phyloP scores from a whole-genome alignment of 2,329 filamentous ascomycete species.

The Lecanoromycetidae sp. region DNA sequence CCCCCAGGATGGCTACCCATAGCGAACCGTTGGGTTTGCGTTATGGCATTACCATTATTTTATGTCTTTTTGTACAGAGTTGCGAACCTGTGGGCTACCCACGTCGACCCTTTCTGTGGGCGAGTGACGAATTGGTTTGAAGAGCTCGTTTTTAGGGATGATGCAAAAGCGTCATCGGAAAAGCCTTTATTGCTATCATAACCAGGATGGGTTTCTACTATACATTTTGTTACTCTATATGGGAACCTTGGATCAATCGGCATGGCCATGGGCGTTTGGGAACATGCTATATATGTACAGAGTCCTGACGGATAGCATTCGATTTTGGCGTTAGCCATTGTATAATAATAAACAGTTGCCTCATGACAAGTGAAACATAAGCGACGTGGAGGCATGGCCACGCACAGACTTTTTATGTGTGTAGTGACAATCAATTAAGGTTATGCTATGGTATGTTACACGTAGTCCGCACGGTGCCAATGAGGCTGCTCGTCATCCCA shows the following conservation, averaged over 20 bases:
- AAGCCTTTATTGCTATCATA: slow-evolving; percentile 13
- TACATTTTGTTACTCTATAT: not conserved
- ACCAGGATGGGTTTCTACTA: not conserved
- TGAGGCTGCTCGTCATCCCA: too few relatives aligned
- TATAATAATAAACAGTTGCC: not conserved
- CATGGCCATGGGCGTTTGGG: not conserved
- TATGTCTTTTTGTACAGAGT: slow-evolving; percentile 2
- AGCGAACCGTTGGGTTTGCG: slow-evolving; percentile 6
- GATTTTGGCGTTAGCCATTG: not conserved
- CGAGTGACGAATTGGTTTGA: slow-evolving; percentile 7
- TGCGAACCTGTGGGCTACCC: slow-evolving; percentile 5
- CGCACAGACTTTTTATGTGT: too few relatives aligned
- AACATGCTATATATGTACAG: not conserved
- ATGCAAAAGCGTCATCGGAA: slow-evolving; percentile 10
- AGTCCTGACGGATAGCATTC: not conserved
- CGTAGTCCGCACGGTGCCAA: too few relatives aligned
- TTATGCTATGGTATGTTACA: too few relatives aligned
- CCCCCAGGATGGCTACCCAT: slow-evolving; percentile 12
- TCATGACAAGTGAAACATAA: too few relatives aligned
- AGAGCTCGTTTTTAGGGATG: slow-evolving; percentile 11
- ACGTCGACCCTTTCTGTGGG: slow-evolving; percentile 8
- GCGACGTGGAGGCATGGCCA: too few relatives aligned
- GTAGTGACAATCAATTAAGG: too few relatives aligned
- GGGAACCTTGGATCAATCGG: too few relatives aligned
- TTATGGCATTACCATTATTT: slow-evolving; percentile 1